These are phyloP conservation scores for Penicillium sp. DNA, from an alignment of 2,329 filamentous ascomycete genomes.

Conservation along the genomic window DNA sequence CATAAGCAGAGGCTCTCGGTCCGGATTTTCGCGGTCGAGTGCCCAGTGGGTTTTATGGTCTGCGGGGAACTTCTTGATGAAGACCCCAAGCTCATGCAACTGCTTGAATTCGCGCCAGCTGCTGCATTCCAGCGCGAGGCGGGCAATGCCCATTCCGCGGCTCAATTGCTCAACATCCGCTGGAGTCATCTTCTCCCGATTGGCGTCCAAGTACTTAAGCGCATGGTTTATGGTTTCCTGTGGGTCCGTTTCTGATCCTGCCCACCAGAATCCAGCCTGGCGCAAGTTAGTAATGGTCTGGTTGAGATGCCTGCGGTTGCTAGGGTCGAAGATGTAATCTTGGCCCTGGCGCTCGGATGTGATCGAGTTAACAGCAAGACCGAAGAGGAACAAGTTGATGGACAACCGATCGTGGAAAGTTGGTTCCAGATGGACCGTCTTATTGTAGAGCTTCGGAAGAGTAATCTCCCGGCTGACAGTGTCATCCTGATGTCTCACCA, in stretches of 20 bases:
- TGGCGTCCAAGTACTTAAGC: conserved; percentile 64
- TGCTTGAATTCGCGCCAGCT: conserved; percentile 66
- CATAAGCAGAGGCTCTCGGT: conserved; percentile 51
- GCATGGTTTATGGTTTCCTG: conserved; percentile 63
- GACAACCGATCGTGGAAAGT: conserved; percentile 81
- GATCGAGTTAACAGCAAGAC: conserved; percentile 80
- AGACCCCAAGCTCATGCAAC: conserved; percentile 76
- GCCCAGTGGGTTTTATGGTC: conserved; percentile 65
- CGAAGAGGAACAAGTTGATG: conserved; percentile 79
- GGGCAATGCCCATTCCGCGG: conserved; percentile 65
- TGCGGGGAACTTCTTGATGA: conserved; percentile 65
- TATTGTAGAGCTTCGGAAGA: conserved; percentile 71
- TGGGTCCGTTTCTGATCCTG: conserved; percentile 70
- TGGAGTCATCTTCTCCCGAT: conserved; percentile 56
- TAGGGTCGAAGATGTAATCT: conserved; percentile 85
- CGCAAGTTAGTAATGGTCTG: conserved; percentile 74
- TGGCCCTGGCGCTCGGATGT: conserved; percentile 79
- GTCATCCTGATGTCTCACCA: conserved; percentile 73
- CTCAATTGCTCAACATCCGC: conserved; percentile 62
- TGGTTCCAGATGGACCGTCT: conserved; percentile 70
- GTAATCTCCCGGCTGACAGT: conserved; percentile 64
- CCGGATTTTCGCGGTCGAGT: conserved; percentile 51
- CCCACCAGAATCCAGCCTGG: conserved; percentile 83
- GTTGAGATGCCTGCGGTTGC: conserved; percentile 65
- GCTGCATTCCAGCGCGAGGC: conserved; percentile 57